Evolutionary conservation across 2,329 filamentous ascomycete species (phyloP), one percentile per base, ranked within the genome.

Genomic region (Claviceps paspali): DNA sequence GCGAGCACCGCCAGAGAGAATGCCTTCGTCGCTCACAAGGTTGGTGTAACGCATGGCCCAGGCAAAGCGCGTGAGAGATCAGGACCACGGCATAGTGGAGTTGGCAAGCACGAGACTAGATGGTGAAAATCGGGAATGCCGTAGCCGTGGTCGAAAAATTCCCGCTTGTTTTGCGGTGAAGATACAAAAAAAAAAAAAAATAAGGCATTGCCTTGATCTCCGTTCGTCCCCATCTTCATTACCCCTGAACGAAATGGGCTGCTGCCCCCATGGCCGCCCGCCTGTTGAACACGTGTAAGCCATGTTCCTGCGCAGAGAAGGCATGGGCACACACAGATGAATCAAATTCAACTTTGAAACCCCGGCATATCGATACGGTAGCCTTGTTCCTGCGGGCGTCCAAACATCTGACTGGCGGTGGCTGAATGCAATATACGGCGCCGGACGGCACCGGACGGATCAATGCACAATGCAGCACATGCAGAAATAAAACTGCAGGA

Each of bases 211-310:
- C 6, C 15, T 23, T 35, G 26, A 30, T n/a, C 14, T 32, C 15
- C 17, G 15, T 30, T 24, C 17, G 28, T 29, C 8, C 22, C 12
- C 26, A 23, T 33, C 23, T 21, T 29, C 24, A 24, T 12, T 19
- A 32, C 19, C 32, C 39, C 31, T 41, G 39, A 31, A n/a, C 21
- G n/a, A 29, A 29, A 12, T 22, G 17, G 27, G 5, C 30, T 38
- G 35, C 22, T 21, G 15, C 29, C 28, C 26, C 11, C 23, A 36
- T 28, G 22, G 32, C 27, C 32, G 23, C 30, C 23, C 33, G 21
- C 28, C 35, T 18, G 26, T 28, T 33, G 8, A 24, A 34, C 39
- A 38, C 39, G 39, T 41, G 39, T 38, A 22, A 23, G 26, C 39
- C 39, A 38, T 38, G 39, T 24, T 27, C 17, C 31, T 19, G 27